A percentile compares a stretch with the other conserved stretches of the same genome.
Conservation (phyloP, 805 yeast species). For the Pichia paraexigua region DNA sequence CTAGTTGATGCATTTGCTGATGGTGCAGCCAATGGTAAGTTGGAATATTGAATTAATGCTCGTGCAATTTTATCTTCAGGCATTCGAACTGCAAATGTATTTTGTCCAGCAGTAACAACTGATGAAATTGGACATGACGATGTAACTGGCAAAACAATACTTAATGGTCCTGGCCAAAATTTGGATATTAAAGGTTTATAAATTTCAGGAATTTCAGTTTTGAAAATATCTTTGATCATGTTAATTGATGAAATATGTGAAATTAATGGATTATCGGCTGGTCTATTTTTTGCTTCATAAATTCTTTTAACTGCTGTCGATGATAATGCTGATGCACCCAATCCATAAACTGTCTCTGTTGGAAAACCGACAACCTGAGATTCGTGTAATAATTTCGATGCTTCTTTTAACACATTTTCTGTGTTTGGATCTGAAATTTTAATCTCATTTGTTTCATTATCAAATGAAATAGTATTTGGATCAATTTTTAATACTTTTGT, state of each 20-base stretch:
- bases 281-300: constrained; percentile 84
- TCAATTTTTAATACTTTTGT: constrained; percentile 50
- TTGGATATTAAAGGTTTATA: constrained; percentile 56
- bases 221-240: constrained; percentile 58
- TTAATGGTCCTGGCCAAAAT: constrained; percentile 96
- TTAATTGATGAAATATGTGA: constrained; percentile 75
- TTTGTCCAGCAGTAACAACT: constrained; percentile 77
- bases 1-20: constrained; percentile 94
- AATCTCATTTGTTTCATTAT: constrained; percentile 26
- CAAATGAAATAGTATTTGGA: constrained; percentile 43
- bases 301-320: constrained; percentile 70
- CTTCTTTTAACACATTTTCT: constrained; percentile 40
- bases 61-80: constrained; percentile 87
- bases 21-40: constrained; percentile 93
- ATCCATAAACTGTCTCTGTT: constrained; percentile 94
- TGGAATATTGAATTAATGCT: constrained; percentile 76
- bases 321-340: constrained; percentile 78
- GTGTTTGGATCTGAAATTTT: constrained; percentile 46
- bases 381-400: constrained; percentile 46
- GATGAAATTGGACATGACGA: constrained; percentile 48
- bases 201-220: constrained; percentile 54
- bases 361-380: constrained; percentile 82
- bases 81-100: constrained; percentile 86
- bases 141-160: constrained; percentile 67
- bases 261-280: constrained; percentile 91